Conservation (phyloP, 1,284 basidiomycete species). For the Leccinum pachyderme region DNA sequence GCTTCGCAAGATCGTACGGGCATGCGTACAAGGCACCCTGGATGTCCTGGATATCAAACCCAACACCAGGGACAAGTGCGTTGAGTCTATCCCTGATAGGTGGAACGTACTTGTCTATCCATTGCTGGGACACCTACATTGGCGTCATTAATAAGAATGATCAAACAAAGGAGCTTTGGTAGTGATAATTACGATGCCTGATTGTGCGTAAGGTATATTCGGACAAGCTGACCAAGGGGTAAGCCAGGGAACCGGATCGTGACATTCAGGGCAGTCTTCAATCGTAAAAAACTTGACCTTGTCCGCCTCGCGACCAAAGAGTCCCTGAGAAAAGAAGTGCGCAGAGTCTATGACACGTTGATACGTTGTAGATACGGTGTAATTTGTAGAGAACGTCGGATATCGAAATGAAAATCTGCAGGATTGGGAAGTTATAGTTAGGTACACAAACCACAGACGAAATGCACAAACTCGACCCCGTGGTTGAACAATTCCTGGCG, state of each 20-base stretch:
- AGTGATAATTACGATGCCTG: no score
- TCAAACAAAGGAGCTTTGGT: no score
- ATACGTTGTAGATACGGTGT: slow-evolving; percentile 39
- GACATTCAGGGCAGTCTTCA: background rate
- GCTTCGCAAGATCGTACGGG: slow-evolving; percentile 44
- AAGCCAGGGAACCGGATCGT: slow-evolving; percentile 38
- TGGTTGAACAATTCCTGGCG: slow-evolving; percentile 20
- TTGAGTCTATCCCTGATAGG: slow-evolving; percentile 41
- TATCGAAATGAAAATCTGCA: slow-evolving; percentile 21
- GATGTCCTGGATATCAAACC: slow-evolving; percentile 32
- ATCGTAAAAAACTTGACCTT: slow-evolving; percentile 14
- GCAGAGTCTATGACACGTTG: slow-evolving; percentile 28
- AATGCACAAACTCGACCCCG: slow-evolving; percentile 17
- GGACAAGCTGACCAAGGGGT: slow-evolving; percentile 12
- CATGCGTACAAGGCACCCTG: slow-evolving; percentile 49
- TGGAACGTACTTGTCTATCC: slow-evolving; percentile 42
- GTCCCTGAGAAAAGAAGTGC: slow-evolving; percentile 16
- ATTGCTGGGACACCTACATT: slow-evolving; percentile 31
- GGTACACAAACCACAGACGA: background rate
- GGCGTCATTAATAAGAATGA: background rate
- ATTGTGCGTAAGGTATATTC: background rate
- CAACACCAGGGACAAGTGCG: slow-evolving; percentile 34
- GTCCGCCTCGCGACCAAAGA: slow-evolving; percentile 10
- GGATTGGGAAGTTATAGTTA: slow-evolving; percentile 5
- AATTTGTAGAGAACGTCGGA: slow-evolving; percentile 27